Conservation (phyloP, 2,329 filamentous ascomycete species). For the Fusarium burgessii region DNA sequence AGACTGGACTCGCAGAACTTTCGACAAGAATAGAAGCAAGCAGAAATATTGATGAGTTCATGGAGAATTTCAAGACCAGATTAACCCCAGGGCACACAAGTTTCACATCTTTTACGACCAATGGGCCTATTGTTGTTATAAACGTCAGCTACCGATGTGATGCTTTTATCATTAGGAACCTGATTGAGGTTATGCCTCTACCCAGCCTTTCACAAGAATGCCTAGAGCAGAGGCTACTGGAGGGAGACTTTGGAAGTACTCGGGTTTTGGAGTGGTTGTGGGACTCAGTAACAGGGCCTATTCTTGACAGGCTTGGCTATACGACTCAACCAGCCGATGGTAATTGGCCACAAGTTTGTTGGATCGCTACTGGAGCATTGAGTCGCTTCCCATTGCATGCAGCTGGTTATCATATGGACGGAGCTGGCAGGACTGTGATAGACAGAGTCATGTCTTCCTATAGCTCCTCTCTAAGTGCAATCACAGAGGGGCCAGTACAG, state of each 20-base stretch:
- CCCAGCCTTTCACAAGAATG: fast-evolving
- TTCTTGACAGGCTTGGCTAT: fast-evolving
- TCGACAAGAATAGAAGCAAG: background rate
- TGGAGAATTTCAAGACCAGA: background rate
- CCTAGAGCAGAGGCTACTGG: fast-evolving
- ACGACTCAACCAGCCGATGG: fast-evolving
- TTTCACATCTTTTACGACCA: background rate
- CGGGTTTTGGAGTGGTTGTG: background rate
- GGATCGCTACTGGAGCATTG: background rate
- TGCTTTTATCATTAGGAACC: background rate
- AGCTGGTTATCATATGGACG: background rate
- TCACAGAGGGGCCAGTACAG: background rate
- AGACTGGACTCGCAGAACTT: background rate
- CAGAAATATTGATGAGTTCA: background rate
- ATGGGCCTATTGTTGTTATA: background rate
- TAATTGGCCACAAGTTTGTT: background rate
- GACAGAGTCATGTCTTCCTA: background rate
- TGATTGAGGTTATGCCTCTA: background rate
- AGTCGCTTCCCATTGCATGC: background rate
- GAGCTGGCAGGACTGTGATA: background rate
- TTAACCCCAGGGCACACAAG: fast-evolving
- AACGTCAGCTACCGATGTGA: background rate
- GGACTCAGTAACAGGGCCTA: background rate
- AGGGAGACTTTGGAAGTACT: background rate
- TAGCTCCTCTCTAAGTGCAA: background rate